phyloP scores from a whole-genome alignment of 192 early-diverging fungal genomes.

The Blastocladiella britannica region DNA sequence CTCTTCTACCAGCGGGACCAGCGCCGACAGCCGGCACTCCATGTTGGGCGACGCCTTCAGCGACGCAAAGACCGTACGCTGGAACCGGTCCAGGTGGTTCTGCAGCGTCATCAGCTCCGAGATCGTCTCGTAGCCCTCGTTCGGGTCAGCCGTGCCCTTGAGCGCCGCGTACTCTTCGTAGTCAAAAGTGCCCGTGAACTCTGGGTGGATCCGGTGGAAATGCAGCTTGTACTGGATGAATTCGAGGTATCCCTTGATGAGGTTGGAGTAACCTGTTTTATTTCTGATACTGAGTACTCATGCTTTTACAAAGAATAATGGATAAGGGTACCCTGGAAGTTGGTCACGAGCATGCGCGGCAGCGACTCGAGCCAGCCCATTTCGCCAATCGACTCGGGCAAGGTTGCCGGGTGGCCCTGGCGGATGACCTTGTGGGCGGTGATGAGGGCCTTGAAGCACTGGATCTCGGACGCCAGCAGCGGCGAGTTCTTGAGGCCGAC shows the following conservation, averaged over 20 bases:
- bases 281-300: too few species aligned
- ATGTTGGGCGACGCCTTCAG: slow-evolving; percentile 67
- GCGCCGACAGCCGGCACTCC: slow-evolving; percentile 81
- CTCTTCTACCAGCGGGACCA: slow-evolving; percentile 95
- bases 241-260: slow-evolving; percentile 78
- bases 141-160: slow-evolving; percentile 87
- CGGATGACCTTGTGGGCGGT: slow-evolving; percentile 86
- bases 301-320: too few species aligned
- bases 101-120: slow-evolving; percentile 78
- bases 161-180: slow-evolving; percentile 92
- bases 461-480: slow-evolving; percentile 76
- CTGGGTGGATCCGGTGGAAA: slow-evolving; percentile 74
- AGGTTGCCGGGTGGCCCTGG: slow-evolving; percentile 64
- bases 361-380: slow-evolving; percentile 67
- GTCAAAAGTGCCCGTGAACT: slow-evolving; percentile 87
- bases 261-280: slow-evolving; percentile 42
- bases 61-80: slow-evolving; percentile 66
- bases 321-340: too few species aligned
- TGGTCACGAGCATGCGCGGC: background rate
- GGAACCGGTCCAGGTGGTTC: slow-evolving; percentile 77
- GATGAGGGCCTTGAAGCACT: slow-evolving; percentile 88
- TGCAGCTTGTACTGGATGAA: slow-evolving; percentile 77
- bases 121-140: slow-evolving; percentile 98
- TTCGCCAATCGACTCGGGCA: slow-evolving; percentile 66
- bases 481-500: slow-evolving; percentile 67